Conservation (phyloP, 2,329 filamentous ascomycete species). For the Colletotrichum echinochloae region DNA sequence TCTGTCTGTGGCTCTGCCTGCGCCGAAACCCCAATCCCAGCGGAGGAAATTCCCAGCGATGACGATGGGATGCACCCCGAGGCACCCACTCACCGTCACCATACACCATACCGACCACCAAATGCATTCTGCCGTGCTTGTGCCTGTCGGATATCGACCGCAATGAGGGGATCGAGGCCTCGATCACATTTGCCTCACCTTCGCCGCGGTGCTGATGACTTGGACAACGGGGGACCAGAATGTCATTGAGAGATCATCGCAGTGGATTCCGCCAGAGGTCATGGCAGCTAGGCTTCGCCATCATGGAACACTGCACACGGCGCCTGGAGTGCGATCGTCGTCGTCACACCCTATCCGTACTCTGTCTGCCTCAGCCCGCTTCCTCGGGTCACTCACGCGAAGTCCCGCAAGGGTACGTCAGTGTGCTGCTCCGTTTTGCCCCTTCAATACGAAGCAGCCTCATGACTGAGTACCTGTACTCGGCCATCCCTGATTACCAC, state of each 20-base stretch:
- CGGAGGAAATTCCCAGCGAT: conserved; percentile 24
- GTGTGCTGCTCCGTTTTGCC: conserved; percentile 12
- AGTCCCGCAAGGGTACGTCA: background rate
- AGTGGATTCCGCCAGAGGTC: background rate
- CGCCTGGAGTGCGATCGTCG: background rate
- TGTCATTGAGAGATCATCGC: conserved; percentile 27
- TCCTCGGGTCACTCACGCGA: background rate
- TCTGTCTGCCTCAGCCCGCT: background rate
- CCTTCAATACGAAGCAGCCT: conserved; percentile 10
- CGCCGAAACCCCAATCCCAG: conserved; percentile 6
- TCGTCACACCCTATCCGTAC: background rate
- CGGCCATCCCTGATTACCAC: background rate
- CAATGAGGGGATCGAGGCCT: background rate
- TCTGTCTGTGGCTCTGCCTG: conserved; percentile 3
- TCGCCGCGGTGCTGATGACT: conserved; percentile 9
- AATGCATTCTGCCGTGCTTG: conserved; percentile 13
- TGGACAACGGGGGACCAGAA: background rate
- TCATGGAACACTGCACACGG: background rate
- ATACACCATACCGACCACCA: conserved; percentile 20
- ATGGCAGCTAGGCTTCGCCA: background rate
- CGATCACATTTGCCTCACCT: conserved; percentile 30
- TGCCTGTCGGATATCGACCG: conserved; percentile 16
- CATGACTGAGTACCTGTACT: background rate
- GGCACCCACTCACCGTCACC: conserved; percentile 30
- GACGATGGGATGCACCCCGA: conserved; percentile 31